Conservation (phyloP, 805 yeast species). For the Lachancea cidri region DNA sequence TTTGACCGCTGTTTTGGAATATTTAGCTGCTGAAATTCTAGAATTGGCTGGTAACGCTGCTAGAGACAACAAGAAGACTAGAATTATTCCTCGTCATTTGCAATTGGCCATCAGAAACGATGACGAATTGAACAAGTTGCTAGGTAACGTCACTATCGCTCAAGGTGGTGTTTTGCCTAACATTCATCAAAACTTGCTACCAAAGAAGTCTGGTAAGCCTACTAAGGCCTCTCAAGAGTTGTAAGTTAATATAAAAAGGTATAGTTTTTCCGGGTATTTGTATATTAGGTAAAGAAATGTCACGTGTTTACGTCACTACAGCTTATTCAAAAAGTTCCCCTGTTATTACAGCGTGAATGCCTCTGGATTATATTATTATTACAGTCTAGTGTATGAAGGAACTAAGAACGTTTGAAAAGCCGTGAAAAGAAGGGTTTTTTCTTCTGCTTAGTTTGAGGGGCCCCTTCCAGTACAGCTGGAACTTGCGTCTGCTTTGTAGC, state of each 20-base stretch:
- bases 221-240: conserved; percentile 64
- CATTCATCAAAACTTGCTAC: conserved; percentile 89
- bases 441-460: too few species aligned
- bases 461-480: too few species aligned
- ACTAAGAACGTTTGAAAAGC: background rate
- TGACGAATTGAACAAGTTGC: conserved; percentile 94
- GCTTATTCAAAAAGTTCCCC: too few species aligned
- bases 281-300: background rate
- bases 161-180: conserved; percentile 99
- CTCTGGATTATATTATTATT: too few species aligned
- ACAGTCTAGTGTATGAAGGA: background rate
- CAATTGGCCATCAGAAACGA: conserved; percentile 98
- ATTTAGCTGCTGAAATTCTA: conserved; percentile 94
- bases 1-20: conserved; percentile 94
- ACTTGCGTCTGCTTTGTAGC: too few species aligned
- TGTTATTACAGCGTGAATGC: too few species aligned
- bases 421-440: background rate
- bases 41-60: conserved; percentile 99
- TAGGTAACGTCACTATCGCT: conserved; percentile 91
- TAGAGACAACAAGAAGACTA: conserved; percentile 97
- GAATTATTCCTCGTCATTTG: conserved; percentile 98
- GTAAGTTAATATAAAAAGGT: conserved; percentile 32
- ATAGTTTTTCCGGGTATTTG: conserved; percentile 2
- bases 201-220: conserved; percentile 63
- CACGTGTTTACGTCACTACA: background rate